A percentile compares a stretch with the other conserved stretches of the same genome.
phyloP scores from a whole-genome alignment of 2,329 filamentous ascomycete species.

The Fusarium domesticum region DNA sequence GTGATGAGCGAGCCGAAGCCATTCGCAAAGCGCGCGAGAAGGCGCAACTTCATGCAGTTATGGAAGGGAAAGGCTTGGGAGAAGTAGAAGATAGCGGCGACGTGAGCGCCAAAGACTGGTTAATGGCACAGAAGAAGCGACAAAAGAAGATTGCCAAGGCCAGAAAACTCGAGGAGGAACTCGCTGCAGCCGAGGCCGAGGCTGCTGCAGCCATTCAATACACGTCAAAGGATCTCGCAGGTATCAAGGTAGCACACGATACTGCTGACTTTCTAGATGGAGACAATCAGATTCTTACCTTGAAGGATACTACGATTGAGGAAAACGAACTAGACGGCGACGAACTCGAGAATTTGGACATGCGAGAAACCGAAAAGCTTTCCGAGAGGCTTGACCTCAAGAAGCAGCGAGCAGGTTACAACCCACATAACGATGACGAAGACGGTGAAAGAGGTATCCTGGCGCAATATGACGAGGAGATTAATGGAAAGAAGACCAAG shows the following conservation, averaged over 20 bases:
- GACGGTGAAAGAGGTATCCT: conserved; percentile 67
- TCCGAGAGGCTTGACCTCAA: conserved; percentile 78
- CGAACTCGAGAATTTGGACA: conserved; percentile 75
- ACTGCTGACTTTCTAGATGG: conserved; percentile 75
- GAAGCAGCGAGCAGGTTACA: conserved; percentile 86
- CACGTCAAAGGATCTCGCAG: conserved; percentile 80
- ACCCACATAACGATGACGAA: conserved; percentile 72
- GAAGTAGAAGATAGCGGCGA: conserved; percentile 66
- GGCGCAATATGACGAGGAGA: conserved; percentile 93
- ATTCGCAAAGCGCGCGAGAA: conserved; percentile 85
- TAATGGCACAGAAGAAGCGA: conserved; percentile 86
- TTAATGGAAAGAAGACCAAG: conserved; percentile 84
- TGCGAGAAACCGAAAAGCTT: conserved; percentile 70
- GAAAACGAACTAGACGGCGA: conserved; percentile 84
- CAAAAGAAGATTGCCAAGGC: conserved; percentile 86
- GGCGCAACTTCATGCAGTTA: conserved; percentile 69
- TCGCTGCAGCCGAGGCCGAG: conserved; percentile 69
- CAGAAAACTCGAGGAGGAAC: conserved; percentile 68
- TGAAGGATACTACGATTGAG: conserved; percentile 89
- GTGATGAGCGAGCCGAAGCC: conserved; percentile 75
- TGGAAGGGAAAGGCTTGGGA: conserved; percentile 81
- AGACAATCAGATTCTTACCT: conserved; percentile 83
- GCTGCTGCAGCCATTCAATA: conserved; percentile 66
- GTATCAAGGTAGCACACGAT: conserved; percentile 90
- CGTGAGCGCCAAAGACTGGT: conserved; percentile 79